phyloP scores from a whole-genome alignment of 352 stramenopile genomes.

The Globisporangium cederbergense region DNA sequence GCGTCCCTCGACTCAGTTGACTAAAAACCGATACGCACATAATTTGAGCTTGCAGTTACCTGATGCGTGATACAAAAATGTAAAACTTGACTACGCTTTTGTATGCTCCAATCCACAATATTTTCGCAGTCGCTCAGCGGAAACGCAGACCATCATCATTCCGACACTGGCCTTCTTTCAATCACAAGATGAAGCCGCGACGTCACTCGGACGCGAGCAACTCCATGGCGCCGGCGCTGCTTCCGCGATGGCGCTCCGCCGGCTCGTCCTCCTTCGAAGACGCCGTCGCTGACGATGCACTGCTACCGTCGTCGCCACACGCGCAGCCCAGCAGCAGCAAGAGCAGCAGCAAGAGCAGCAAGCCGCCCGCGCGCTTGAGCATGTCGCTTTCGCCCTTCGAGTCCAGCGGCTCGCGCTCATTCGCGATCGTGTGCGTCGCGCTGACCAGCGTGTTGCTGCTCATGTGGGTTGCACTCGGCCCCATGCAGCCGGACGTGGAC shows the following conservation, averaged over 20 bases:
- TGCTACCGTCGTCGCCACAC: neutral
- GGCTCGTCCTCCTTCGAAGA: neutral
- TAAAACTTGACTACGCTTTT: too few species aligned
- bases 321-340: too few species aligned
- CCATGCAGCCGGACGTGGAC: conserved; percentile 10
- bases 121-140: too few species aligned
- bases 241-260: conserved; percentile 10
- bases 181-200: conserved; percentile 1
- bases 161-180: neutral
- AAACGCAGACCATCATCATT: neutral
- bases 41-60: too few species aligned
- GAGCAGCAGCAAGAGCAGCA: conserved; percentile 4
- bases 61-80: too few species aligned
- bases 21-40: too few species aligned
- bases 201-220: neutral
- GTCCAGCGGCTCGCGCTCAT: neutral
- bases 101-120: neutral
- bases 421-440: neutral
- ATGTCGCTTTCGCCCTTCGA: conserved; percentile 8
- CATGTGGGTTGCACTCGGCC: neutral
- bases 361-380: neutral
- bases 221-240: neutral
- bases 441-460: conserved; percentile 17
- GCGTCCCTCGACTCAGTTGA: too few species aligned
- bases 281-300: neutral